A percentile compares a stretch with the other conserved stretches of the same genome.
phyloP scores from a whole-genome alignment of 768 basidiomycete genomes.

The Suillus plorans region DNA sequence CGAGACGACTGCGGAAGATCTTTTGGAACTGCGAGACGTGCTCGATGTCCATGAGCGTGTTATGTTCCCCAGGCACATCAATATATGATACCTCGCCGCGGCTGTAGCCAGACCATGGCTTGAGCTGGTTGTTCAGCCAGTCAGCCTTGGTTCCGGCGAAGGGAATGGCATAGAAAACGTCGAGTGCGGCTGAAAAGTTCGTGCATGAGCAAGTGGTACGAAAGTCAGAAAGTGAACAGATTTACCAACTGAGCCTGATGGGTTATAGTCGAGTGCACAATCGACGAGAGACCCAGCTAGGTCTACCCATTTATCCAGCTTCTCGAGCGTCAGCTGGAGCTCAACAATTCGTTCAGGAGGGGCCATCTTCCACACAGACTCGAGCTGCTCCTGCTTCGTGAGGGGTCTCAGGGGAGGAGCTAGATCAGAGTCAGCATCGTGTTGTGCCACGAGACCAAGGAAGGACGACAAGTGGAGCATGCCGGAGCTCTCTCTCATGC shows the following conservation, averaged over 20 bases:
- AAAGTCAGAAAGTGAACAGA: background rate
- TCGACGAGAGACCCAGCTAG: conserved; percentile 29
- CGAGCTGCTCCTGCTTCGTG: conserved; percentile 24
- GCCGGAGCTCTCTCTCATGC: conserved; percentile 40
- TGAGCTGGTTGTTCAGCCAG: conserved; percentile 30
- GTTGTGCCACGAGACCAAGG: conserved; percentile 33
- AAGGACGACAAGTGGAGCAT: conserved; percentile 42
- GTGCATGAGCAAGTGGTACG: background rate
- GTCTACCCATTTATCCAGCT: conserved; percentile 29
- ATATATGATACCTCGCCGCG: conserved; percentile 22
- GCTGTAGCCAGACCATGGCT: conserved; percentile 23
- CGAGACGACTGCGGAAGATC: conserved; percentile 27
- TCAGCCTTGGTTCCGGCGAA: conserved; percentile 26
- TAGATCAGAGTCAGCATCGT: conserved; percentile 22
- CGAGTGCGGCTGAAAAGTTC: conserved; percentile 14
- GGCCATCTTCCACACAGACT: conserved; percentile 24
- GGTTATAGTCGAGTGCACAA: conserved; percentile 27
- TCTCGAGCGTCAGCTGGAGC: conserved; percentile 26
- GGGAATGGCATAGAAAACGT: conserved; percentile 30
- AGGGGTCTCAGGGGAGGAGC: conserved; percentile 19
- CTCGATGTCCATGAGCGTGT: conserved; percentile 32
- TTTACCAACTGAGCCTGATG: conserved; percentile 25
- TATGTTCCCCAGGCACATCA: conserved; percentile 29
- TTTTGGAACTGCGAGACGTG: conserved; percentile 30
- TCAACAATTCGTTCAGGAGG: conserved; percentile 29